phyloP scores from a whole-genome alignment of 768 basidiomycete genomes.

The Panus rudis region DNA sequence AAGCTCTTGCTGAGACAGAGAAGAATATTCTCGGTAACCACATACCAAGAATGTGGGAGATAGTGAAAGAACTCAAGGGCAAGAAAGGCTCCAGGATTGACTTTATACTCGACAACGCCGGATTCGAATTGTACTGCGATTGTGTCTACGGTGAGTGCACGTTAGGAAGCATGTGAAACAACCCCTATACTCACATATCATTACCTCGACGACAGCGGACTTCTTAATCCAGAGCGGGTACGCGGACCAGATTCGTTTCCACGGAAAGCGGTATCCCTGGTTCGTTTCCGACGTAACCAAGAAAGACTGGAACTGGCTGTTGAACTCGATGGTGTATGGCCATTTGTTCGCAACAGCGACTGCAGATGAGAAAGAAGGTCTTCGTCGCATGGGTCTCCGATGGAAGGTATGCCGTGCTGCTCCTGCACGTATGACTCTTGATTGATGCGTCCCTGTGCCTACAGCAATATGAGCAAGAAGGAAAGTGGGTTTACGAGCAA shows the following conservation, averaged over 20 bases:
- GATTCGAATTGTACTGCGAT: slow-evolving; percentile 83
- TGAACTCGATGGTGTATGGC: slow-evolving; percentile 85
- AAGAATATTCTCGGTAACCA: slow-evolving; percentile 94
- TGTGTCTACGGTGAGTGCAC: slow-evolving; percentile 66
- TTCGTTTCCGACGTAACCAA: slow-evolving; percentile 91
- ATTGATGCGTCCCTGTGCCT: not conserved
- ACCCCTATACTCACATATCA: not conserved
- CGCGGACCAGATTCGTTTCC: slow-evolving; percentile 81
- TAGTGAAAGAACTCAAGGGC: slow-evolving; percentile 62
- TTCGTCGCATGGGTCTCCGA: slow-evolving; percentile 69
- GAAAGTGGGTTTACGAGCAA: slow-evolving; percentile 91
- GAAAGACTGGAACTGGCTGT: slow-evolving; percentile 91
- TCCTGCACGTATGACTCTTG: not conserved
- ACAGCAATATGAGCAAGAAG: slow-evolving; percentile 87
- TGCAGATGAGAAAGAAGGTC: slow-evolving; percentile 74
- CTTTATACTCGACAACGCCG: slow-evolving; percentile 84
- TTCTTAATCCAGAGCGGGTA: slow-evolving; percentile 89
- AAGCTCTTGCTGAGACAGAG: slow-evolving; percentile 88
- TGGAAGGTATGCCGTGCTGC: slow-evolving; percentile 64
- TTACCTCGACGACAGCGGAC: slow-evolving; percentile 66
- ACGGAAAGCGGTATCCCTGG: slow-evolving; percentile 94
- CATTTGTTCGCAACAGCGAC: slow-evolving; percentile 83
- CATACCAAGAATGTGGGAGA: slow-evolving; percentile 62
- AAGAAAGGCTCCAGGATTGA: slow-evolving; percentile 45
- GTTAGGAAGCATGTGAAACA: not conserved